These are phyloP conservation scores for Citrus reticulata DNA, from an alignment of 345 rosid genomes.

Conservation along the genomic window DNA sequence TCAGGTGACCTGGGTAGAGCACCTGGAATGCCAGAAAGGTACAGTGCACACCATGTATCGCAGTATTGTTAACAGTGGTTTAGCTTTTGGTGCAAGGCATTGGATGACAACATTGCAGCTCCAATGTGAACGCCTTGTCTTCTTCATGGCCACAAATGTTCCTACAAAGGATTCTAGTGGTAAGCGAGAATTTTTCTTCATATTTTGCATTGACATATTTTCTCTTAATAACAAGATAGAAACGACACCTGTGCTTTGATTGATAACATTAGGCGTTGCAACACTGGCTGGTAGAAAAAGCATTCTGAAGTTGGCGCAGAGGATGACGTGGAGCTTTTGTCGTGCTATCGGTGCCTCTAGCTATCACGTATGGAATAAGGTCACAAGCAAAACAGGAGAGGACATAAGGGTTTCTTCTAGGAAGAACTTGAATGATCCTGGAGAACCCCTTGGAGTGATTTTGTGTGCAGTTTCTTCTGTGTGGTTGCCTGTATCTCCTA, in stretches of 20 bases:
- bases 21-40: slow-evolving; percentile 74
- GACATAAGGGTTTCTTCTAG: slow-evolving; percentile 86
- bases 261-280: slow-evolving; percentile 55
- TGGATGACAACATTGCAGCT: slow-evolving; percentile 86
- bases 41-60: slow-evolving; percentile 73
- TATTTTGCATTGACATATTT: not conserved
- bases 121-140: slow-evolving; percentile 88
- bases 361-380: slow-evolving; percentile 84
- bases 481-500: slow-evolving; percentile 77
- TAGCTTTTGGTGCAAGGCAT: slow-evolving; percentile 92
- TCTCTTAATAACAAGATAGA: not conserved
- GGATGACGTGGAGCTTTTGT: slow-evolving; percentile 85
- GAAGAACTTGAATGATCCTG: slow-evolving; percentile 90
- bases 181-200: slow-evolving; percentile 13
- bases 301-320: slow-evolving; percentile 80
- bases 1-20: slow-evolving; percentile 97
- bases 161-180: slow-evolving; percentile 97
- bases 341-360: slow-evolving; percentile 94
- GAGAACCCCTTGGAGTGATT: slow-evolving; percentile 88
- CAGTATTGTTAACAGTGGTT: slow-evolving; percentile 69
- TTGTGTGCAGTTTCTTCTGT: slow-evolving; percentile 86
- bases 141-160: slow-evolving; percentile 99
- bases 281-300: slow-evolving; percentile 97
- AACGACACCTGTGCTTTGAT: not conserved
- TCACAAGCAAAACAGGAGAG: slow-evolving; percentile 83